phyloP scores from a whole-genome alignment of 768 basidiomycete genomes.

The Trametes coccinea region DNA sequence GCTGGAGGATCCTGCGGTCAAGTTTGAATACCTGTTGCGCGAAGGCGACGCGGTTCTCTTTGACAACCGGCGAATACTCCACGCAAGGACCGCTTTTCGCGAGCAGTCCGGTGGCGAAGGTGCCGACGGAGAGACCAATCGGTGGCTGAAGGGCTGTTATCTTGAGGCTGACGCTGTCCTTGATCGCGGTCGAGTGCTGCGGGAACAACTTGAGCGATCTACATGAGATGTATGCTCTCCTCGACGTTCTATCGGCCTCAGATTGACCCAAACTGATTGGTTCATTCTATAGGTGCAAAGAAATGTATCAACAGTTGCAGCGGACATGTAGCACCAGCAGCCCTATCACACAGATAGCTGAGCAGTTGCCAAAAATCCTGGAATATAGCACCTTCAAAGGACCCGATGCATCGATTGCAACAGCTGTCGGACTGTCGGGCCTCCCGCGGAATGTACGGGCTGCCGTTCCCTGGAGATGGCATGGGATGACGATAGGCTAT shows the following conservation, averaged over 20 bases:
- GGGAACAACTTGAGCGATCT: conserved; percentile 21
- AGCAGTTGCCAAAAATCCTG: no score
- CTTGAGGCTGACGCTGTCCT: conserved; percentile 65
- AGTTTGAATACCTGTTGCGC: conserved; percentile 62
- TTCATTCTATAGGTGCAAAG: neutral
- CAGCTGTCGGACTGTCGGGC: no score
- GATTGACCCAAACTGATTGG: neutral
- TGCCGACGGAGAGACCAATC: conserved; percentile 46
- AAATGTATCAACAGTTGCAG: no score
- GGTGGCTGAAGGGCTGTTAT: conserved; percentile 93
- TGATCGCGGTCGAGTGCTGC: conserved; percentile 59
- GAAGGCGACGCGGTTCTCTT: conserved; percentile 91
- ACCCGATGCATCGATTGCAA: no score
- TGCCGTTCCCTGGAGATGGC: no score
- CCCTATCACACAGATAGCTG: no score
- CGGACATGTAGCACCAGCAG: no score
- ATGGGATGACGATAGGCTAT: no score
- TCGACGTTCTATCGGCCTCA: neutral
- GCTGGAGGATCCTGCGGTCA: conserved; percentile 51
- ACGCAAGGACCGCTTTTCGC: conserved; percentile 81
- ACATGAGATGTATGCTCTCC: neutral
- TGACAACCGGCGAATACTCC: conserved; percentile 88
- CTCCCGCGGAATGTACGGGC: no score
- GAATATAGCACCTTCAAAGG: no score
- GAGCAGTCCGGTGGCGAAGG: conserved; percentile 44